phyloP scores from a whole-genome alignment of 129 eudicot genomes.

The Flaveria linearis region DNA sequence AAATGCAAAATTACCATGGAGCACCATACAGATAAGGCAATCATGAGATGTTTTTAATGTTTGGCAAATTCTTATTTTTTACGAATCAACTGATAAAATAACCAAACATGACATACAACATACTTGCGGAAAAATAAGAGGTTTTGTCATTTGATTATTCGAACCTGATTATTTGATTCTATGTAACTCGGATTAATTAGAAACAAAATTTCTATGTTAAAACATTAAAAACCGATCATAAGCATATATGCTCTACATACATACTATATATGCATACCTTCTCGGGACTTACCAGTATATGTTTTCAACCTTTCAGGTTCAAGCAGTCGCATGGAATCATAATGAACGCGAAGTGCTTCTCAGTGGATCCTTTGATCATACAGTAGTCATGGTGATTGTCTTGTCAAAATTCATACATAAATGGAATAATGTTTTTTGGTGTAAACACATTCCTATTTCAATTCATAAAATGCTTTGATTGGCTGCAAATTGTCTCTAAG shows the following conservation, averaged over 20 bases:
- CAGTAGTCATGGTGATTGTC: slow-evolving; percentile 74
- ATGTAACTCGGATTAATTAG: too few relatives aligned
- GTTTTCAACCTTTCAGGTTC: slow-evolving; percentile 57
- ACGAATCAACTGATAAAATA: not conserved
- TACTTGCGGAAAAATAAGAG: not conserved
- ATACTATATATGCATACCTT: not conserved
- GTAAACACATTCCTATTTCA: not conserved
- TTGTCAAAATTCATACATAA: slow-evolving; percentile 1
- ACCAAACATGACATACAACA: not conserved
- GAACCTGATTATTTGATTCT: too few relatives aligned
- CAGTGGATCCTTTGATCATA: slow-evolving; percentile 90
- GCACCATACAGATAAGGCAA: slow-evolving; percentile 91
- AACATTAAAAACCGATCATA: not conserved
- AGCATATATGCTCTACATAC: not conserved
- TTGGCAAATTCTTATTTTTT: not conserved
- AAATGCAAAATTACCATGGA: slow-evolving; percentile 80
- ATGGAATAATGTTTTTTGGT: not conserved
- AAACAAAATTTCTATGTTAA: too few relatives aligned
- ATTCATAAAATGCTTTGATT: not conserved
- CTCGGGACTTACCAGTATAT: not conserved
- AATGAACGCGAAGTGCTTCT: slow-evolving; percentile 73
- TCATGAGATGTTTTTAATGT: not conserved
- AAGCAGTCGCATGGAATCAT: slow-evolving; percentile 88
- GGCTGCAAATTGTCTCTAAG: not conserved
- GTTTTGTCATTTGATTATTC: too few relatives aligned